Conservation (phyloP, 768 basidiomycete species). For the Scleroderma citrinum region DNA sequence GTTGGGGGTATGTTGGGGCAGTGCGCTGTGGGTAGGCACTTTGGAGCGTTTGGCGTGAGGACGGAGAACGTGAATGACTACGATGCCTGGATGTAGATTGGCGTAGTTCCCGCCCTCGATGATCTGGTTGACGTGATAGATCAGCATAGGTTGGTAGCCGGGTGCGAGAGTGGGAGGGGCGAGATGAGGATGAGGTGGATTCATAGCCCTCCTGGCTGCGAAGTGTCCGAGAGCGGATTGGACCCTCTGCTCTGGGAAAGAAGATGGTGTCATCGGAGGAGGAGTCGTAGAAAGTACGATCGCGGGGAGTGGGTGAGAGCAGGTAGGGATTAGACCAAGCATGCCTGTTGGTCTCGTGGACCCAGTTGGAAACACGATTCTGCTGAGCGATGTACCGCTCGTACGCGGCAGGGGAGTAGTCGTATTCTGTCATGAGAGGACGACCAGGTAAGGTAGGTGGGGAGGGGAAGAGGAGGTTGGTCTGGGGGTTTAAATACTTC, state of each 20-base stretch:
- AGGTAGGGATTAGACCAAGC: constrained; percentile 23
- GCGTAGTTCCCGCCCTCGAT: constrained; percentile 11
- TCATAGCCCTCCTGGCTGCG: constrained; percentile 7
- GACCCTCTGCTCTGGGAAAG: not conserved
- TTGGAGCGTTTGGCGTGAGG: constrained; percentile 11
- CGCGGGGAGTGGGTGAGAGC: constrained; percentile 25
- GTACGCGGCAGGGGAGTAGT: constrained; percentile 51
- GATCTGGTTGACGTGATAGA: constrained; percentile 5
- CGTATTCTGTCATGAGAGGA: constrained; percentile 53
- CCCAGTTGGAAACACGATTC: constrained; percentile 45
- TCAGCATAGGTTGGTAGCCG: constrained; percentile 17
- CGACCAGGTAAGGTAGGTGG: not conserved
- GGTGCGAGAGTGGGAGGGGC: constrained; percentile 18
- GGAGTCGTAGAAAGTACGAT: constrained; percentile 25
- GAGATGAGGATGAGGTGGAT: constrained; percentile 15
- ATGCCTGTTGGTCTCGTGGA: constrained; percentile 33
- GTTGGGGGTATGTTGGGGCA: constrained; percentile 13
- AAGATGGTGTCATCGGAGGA: not conserved
- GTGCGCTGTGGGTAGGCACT: constrained; percentile 10
- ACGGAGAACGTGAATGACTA: constrained; percentile 18
- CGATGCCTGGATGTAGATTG: constrained; percentile 13
- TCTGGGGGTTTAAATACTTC: constrained; percentile 13
- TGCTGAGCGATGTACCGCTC: constrained; percentile 43
- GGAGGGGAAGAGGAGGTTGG: constrained; percentile 1
- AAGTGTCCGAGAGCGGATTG: constrained; percentile 2